Evolutionary conservation across 2,329 filamentous ascomycete species (phyloP).

Genomic region (Phyllosticta citriasiana): DNA sequence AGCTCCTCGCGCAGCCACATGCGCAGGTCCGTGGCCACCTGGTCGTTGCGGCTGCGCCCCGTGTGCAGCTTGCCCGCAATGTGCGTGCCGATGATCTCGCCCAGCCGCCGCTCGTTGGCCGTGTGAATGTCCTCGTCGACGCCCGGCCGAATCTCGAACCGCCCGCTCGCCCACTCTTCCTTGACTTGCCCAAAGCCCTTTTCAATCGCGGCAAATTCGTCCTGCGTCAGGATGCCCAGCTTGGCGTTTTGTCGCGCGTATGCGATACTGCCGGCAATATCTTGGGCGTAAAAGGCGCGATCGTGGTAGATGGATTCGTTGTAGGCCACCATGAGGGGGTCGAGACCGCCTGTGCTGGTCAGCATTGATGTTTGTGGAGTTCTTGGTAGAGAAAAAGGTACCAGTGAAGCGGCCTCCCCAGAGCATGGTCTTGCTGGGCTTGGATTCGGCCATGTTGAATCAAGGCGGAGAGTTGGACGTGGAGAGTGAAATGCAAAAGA

Average conservation of each 20-base stretch:
- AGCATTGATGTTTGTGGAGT: not conserved
- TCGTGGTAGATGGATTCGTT: conserved; percentile 76
- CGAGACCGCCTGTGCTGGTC: conserved; percentile 55
- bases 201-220: conserved; percentile 68
- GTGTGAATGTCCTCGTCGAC: conserved; percentile 47
- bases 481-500: not conserved
- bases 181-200: conserved; percentile 53
- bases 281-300: conserved; percentile 65
- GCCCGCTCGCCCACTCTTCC: conserved; percentile 38
- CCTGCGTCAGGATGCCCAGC: conserved; percentile 59
- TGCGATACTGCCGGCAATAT: conserved; percentile 70
- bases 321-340: conserved; percentile 79
- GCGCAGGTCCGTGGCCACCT: conserved; percentile 83
- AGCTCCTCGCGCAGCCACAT: conserved; percentile 76
- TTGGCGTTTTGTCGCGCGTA: conserved; percentile 73
- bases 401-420: conserved; percentile 55
- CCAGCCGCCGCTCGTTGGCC: conserved; percentile 44
- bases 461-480: not conserved
- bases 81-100: conserved; percentile 79
- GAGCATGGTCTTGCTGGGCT: conserved; percentile 41
- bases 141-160: conserved; percentile 36
- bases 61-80: conserved; percentile 85
- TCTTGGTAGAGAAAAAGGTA: conserved; percentile 16
- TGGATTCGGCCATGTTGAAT: conserved; percentile 3
- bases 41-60: conserved; percentile 77